phyloP scores from a whole-genome alignment of 2,329 filamentous ascomycete genomes.

The Geoglossum cookeanum region DNA sequence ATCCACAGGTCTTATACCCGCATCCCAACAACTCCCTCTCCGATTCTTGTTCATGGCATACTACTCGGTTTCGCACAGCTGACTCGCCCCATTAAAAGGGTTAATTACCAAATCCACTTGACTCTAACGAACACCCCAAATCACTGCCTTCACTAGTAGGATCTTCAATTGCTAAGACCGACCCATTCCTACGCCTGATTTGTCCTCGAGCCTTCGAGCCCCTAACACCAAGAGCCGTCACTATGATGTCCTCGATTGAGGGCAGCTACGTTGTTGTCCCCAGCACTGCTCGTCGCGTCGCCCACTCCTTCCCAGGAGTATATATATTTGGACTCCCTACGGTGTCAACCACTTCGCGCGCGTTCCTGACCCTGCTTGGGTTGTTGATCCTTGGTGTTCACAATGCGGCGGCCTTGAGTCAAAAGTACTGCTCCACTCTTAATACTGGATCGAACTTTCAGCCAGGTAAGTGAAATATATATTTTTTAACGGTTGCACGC shows the following conservation, averaged over 20 bases:
- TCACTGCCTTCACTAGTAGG: not conserved
- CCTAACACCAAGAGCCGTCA: not conserved
- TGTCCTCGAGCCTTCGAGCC: not conserved
- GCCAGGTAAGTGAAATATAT: constrained; percentile 15
- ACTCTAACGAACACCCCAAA: not conserved
- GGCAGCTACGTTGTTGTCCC: not conserved
- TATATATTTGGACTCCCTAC: not conserved
- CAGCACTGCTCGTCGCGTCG: not conserved
- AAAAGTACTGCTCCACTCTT: constrained; percentile 22
- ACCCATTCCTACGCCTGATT: not conserved
- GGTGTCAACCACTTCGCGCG: not conserved
- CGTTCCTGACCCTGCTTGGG: not conserved
- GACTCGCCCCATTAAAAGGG: not conserved
- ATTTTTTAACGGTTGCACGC: not conserved
- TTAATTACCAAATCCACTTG: not conserved
- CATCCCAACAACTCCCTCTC: not conserved
- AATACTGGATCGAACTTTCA: constrained; percentile 25
- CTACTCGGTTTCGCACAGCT: not conserved
- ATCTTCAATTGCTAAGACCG: not conserved
- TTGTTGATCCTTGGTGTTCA: not conserved
- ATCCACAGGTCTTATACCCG: not conserved
- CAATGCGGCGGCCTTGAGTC: not conserved
- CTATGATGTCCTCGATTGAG: not conserved
- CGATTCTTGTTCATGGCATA: not conserved
- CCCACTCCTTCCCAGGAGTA: too few relatives aligned